Base-by-base conservation (phyloP, 2,329 filamentous ascomycete genomes). In the Hortaea werneckii region DNA sequence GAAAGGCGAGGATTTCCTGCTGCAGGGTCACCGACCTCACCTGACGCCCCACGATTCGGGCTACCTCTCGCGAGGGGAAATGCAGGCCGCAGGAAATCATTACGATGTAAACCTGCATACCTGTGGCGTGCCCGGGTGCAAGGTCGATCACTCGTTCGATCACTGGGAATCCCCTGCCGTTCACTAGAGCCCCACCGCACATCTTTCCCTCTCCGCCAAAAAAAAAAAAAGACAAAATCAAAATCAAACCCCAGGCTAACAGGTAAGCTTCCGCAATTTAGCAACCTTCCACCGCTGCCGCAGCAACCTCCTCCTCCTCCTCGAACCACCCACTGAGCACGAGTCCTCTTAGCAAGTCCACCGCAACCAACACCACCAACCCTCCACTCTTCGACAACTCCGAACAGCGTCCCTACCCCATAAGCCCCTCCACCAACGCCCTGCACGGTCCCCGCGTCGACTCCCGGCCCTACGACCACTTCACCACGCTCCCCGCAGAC, bases 101-200 rank as follows among this genome's bases (percentile, higher is more conserved):
- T 52, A 50, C 45, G 51, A 51, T 43, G 20, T 2, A 20, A 20
- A 20, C 2, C 45, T 46, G 9, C 49, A 53, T 46, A 46, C 42
- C 43, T 51, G 49, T 43, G 20, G 28, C 5, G 40, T 37, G 3
- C 35, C 40, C 12, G 50, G 44, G 8, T 50, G 46, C 41, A 44
- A 49, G 37, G 47, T 44, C 28, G 56, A 60, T 46, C 56, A 63
- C 39, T 48, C 53, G 38, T 61, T 48, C 43, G 60, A 63, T 51
- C 58, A 62, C 47, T 63, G 60, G 60, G 60, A 63, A 46, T 61
- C 59, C 44, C 54, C 59, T 26, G 9, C 7, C 10, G 32, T 35
- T 9, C 32, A 35, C 32, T 35, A 35, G 32, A 35, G 32, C 32
- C 32, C 8, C 32, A 35, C 8, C 8, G 32, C n/a, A 9, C 32